Percentiles rank a stretch among this genome's conserved stretches.
These are phyloP conservation scores for Erythrophleum ivorense DNA, from an alignment of 331 rosid genomes.

Conservation along the genomic window DNA sequence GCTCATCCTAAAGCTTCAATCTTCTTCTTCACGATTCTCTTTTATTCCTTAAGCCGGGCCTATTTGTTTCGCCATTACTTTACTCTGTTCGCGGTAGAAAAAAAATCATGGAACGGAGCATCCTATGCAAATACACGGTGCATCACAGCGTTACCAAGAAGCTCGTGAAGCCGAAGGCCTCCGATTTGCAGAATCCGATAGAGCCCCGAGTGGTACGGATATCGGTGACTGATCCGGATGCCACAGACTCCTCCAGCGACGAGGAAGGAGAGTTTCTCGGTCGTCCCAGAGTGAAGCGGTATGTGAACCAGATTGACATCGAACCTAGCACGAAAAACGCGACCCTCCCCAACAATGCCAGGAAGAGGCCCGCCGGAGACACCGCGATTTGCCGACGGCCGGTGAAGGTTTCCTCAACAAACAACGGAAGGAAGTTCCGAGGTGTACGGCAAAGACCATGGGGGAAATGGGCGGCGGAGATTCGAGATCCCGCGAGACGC, in stretches of 20 bases:
- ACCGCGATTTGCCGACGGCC: background rate
- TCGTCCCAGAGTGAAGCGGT: conserved; percentile 60
- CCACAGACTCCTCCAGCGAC: conserved; percentile 86
- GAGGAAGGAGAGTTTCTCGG: conserved; percentile 49
- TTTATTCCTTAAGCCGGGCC: background rate
- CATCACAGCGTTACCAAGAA: conserved; percentile 63
- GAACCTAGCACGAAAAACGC: conserved; percentile 32
- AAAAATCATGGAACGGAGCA: conserved; percentile 60
- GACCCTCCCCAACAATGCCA: background rate
- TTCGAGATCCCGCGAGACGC: conserved; percentile 64
- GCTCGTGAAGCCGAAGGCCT: conserved; percentile 14
- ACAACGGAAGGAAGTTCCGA: conserved; percentile 46
- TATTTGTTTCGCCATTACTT: conserved; percentile 12
- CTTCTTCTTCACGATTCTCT: conserved; percentile 46
- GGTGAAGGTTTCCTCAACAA: background rate
- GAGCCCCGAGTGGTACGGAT: conserved; percentile 54
- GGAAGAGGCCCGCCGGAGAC: conserved; percentile 50
- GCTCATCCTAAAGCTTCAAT: conserved; percentile 27
- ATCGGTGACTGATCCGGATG: conserved; percentile 69
- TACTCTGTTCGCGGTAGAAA: background rate
- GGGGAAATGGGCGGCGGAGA: conserved; percentile 98
- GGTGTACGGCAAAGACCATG: conserved; percentile 91
- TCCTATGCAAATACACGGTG: conserved; percentile 65
- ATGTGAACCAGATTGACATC: conserved; percentile 58
- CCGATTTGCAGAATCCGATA: background rate